Conservation (phyloP, 805 yeast species). For the Pichia scutulata region DNA sequence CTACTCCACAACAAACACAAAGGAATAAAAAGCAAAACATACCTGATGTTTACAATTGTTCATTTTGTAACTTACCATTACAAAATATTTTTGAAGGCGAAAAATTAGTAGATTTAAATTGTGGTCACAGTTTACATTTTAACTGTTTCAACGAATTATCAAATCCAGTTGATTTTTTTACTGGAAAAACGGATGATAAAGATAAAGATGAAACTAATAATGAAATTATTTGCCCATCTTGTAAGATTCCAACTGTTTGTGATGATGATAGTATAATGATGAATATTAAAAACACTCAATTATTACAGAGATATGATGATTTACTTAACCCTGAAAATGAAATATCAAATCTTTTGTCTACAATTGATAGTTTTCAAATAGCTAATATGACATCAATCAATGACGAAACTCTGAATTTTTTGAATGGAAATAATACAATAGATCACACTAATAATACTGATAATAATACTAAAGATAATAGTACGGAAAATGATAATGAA, state of each 20-base stretch:
- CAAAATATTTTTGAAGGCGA: slow-evolving; percentile 35
- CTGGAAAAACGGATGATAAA: neutral
- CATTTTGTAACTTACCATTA: slow-evolving; percentile 39
- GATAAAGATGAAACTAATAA: neutral
- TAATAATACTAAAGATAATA: neutral
- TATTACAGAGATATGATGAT: neutral
- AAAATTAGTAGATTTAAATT: slow-evolving; percentile 32
- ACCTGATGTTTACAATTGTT: slow-evolving; percentile 23
- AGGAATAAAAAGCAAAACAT: neutral
- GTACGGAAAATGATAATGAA: neutral
- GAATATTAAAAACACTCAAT: neutral
- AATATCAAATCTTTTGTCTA: neutral
- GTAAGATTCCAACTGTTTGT: slow-evolving; percentile 3
- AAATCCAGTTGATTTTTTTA: neutral
- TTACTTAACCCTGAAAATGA: neutral
- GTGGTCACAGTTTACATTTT: slow-evolving; percentile 39
- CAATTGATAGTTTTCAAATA: neutral
- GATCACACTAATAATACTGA: neutral
- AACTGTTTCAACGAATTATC: slow-evolving; percentile 32
- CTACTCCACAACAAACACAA: neutral
- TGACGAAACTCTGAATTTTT: neutral
- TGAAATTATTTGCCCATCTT: slow-evolving; percentile 12
- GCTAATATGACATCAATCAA: neutral
- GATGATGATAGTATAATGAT: neutral
- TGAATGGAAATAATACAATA: neutral